Conservation (phyloP, 2,329 filamentous ascomycete genomes). For the Cercospora zeina region DNA sequence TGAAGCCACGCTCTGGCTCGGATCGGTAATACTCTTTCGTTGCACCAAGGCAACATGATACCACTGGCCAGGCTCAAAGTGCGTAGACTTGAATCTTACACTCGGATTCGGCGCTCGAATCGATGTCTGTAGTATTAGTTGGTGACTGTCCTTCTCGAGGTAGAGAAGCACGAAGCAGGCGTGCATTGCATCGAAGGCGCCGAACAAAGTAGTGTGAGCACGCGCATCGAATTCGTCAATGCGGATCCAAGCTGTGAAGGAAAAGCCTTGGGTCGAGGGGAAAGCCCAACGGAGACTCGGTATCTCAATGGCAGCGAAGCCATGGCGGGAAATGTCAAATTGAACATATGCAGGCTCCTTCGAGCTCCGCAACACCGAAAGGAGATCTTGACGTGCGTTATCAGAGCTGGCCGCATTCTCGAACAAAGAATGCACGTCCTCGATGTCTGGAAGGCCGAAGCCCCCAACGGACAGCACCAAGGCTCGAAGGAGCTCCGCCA, state of each 20-base stretch:
- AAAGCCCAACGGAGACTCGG: slow-evolving; percentile 82
- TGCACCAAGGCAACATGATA: slow-evolving; percentile 93
- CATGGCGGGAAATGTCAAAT: slow-evolving; percentile 85
- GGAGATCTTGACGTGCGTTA: slow-evolving; percentile 65
- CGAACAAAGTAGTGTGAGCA: slow-evolving; percentile 92
- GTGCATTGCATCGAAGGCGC: slow-evolving; percentile 87
- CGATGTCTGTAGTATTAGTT: slow-evolving; percentile 95
- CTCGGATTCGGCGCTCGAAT: slow-evolving; percentile 82
- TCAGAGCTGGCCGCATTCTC: slow-evolving; percentile 55
- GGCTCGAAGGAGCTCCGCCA: slow-evolving; percentile 4
- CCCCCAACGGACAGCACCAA: slow-evolving; percentile 62
- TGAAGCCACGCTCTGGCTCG: slow-evolving; percentile 57
- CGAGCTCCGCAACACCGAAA: slow-evolving; percentile 72
- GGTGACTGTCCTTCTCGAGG: slow-evolving; percentile 86
- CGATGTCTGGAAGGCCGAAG: slow-evolving; percentile 75
- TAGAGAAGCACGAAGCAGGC: slow-evolving; percentile 94
- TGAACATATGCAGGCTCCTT: slow-evolving; percentile 82
- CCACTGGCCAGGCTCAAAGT: slow-evolving; percentile 76
- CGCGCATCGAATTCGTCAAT: slow-evolving; percentile 82
- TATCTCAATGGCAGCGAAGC: slow-evolving; percentile 87
- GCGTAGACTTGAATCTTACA: slow-evolving; percentile 83
- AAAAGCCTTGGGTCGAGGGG: slow-evolving; percentile 82
- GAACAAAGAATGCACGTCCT: slow-evolving; percentile 78
- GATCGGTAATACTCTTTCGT: slow-evolving; percentile 46
- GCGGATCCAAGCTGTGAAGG: slow-evolving; percentile 83